Percentiles rank a stretch among this genome's conserved stretches.
These are phyloP conservation scores for Staphylotrichum tortipilum DNA, from an alignment of 495 filamentous ascomycete species.

Conservation along the genomic window DNA sequence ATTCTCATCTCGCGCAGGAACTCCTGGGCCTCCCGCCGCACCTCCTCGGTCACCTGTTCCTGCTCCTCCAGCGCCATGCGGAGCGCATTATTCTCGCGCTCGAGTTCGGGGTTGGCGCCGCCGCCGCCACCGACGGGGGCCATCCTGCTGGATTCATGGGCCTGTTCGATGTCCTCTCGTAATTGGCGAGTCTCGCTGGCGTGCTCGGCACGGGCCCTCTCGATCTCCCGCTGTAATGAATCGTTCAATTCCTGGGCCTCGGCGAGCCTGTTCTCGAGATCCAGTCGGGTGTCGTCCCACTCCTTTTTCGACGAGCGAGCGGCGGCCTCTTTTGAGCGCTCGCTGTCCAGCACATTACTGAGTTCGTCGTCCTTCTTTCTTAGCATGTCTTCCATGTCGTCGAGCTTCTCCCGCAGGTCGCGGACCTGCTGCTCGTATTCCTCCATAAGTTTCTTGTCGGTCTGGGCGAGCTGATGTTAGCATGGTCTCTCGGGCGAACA, in stretches of 20 bases:
- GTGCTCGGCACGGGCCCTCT: constrained; percentile 60
- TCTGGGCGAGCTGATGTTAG: too few species aligned
- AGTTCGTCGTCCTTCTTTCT: constrained; percentile 45
- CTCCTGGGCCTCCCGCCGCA: constrained; percentile 71
- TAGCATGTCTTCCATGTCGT: constrained; percentile 55
- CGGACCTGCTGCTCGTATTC: constrained; percentile 72
- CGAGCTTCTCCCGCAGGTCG: constrained; percentile 64
- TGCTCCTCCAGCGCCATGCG: constrained; percentile 63
- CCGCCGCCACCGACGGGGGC: constrained; percentile 16
- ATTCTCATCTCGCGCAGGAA: constrained; percentile 85
- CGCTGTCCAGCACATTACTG: constrained; percentile 30
- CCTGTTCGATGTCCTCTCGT: constrained; percentile 53
- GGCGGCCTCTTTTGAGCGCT: constrained; percentile 34
- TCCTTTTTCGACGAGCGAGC: constrained; percentile 53
- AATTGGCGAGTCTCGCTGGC: constrained; percentile 54
- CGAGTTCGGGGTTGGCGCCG: constrained; percentile 58
- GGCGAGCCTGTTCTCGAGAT: constrained; percentile 68
- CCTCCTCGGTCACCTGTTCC: constrained; percentile 79
- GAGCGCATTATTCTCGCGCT: constrained; percentile 63
- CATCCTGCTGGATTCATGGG: constrained; percentile 24
- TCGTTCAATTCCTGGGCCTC: constrained; percentile 70
- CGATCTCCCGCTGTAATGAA: constrained; percentile 67
- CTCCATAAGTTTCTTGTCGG: constrained; percentile 60
- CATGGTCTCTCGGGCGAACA: too few species aligned
- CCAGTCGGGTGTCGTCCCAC: constrained; percentile 64